These are phyloP conservation scores for Sporisorium exsertum DNA, from an alignment of 1,284 basidiomycete species.

Conservation along the genomic window DNA sequence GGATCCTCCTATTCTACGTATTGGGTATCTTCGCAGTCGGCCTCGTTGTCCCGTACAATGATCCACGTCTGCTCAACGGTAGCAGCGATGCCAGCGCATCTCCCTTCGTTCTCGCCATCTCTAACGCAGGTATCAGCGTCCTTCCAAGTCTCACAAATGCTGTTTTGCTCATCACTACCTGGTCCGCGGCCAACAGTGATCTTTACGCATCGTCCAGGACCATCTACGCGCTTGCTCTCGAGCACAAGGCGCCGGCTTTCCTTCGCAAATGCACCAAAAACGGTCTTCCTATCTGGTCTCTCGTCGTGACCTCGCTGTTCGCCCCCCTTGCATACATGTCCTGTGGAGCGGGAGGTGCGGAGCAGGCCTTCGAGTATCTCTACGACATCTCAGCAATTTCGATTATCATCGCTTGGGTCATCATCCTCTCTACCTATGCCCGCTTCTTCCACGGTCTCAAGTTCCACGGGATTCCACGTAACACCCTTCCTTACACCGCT, in stretches of 20 bases:
- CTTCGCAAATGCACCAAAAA: constrained; percentile 77
- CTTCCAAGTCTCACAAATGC: constrained; percentile 76
- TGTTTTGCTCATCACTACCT: constrained; percentile 79
- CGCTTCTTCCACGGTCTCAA: constrained; percentile 78
- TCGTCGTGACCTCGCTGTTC: constrained; percentile 78
- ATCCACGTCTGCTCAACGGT: constrained; percentile 36
- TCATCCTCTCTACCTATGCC: constrained; percentile 80
- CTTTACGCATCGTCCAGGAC: constrained; percentile 83
- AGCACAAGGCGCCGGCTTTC: constrained; percentile 80
- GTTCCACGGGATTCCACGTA: constrained; percentile 75
- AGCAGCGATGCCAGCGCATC: constrained; percentile 49
- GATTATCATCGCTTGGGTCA: constrained; percentile 84
- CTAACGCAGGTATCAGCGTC: constrained; percentile 70
- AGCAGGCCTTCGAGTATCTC: constrained; percentile 74
- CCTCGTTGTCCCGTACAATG: constrained; percentile 59
- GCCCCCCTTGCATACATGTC: constrained; percentile 77
- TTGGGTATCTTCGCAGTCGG: constrained; percentile 71
- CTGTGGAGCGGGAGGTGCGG: constrained; percentile 70
- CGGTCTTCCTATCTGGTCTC: constrained; percentile 81
- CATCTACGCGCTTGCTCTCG: constrained; percentile 78
- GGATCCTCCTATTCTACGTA: constrained; percentile 70
- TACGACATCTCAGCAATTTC: constrained; percentile 76
- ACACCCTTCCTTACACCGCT: constrained; percentile 72
- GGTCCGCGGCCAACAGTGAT: constrained; percentile 85
- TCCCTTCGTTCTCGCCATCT: constrained; percentile 70